These are phyloP conservation scores for Podaxis mareebaensis DNA, from an alignment of 768 basidiomycete species.

Conservation along the genomic window DNA sequence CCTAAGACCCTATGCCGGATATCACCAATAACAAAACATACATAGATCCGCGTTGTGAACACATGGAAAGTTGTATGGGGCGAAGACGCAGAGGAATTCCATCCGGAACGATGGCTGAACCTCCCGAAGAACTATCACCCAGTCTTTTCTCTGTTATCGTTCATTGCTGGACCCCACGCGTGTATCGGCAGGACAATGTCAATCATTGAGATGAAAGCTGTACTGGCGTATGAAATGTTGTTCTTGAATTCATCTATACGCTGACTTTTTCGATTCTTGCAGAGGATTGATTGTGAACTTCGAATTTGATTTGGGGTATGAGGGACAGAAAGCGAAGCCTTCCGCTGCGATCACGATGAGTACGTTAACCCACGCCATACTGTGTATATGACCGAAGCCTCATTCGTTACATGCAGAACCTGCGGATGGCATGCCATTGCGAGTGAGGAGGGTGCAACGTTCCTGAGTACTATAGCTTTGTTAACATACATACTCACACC, in stretches of 20 bases:
- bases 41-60: constrained; percentile 50
- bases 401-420: constrained; percentile 25
- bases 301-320: constrained; percentile 40
- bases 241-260: background rate
- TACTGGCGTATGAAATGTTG: constrained; percentile 31
- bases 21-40: background rate
- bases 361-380: constrained; percentile 22
- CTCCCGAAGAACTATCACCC: constrained; percentile 37
- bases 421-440: constrained; percentile 36
- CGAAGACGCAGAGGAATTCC: constrained; percentile 52
- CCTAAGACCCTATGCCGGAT: background rate
- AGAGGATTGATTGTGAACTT: constrained; percentile 41
- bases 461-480: background rate
- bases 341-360: constrained; percentile 47
- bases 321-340: constrained; percentile 28
- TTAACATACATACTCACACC: background rate
- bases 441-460: constrained; percentile 26
- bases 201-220: constrained; percentile 48
- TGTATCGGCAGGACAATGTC: constrained; percentile 53
- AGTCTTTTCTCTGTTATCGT: constrained; percentile 38
- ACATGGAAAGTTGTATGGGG: constrained; percentile 53
- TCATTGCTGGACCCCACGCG: constrained; percentile 45
- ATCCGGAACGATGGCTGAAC: constrained; percentile 47
- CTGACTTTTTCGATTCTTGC: background rate
- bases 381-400: background rate